Evolutionary conservation across 768 basidiomycete genomes (phyloP).

Genomic region (Lentinus brumalis): DNA sequence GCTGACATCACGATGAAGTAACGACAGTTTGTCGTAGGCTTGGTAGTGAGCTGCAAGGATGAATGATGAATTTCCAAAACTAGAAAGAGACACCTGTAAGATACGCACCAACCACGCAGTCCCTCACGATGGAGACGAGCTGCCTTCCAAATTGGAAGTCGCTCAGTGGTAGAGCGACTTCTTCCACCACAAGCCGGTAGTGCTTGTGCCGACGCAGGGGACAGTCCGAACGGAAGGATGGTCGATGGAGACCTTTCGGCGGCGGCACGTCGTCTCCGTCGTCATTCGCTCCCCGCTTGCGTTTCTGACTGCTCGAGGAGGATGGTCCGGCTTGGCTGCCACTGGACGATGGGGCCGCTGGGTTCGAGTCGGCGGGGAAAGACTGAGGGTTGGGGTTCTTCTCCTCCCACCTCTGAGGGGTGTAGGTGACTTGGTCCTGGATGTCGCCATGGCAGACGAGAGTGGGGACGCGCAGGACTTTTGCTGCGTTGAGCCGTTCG

Average conservation of each 20-base stretch:
- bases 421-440: neutral
- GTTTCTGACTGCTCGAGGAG: neutral
- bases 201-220: neutral
- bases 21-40: neutral
- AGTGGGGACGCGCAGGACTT: neutral
- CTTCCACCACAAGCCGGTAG: slow-evolving; percentile 2
- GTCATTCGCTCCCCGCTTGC: neutral
- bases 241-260: neutral
- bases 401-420: neutral
- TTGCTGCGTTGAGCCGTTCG: neutral
- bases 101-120: neutral
- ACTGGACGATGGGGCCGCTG: too few relatives aligned
- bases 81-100: too few relatives aligned
- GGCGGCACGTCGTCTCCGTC: neutral
- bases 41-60: neutral
- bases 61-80: neutral
- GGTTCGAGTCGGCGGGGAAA: neutral
- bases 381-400: neutral
- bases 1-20: slow-evolving; percentile 1
- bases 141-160: neutral
- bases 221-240: neutral
- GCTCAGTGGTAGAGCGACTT: neutral
- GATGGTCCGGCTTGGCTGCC: neutral
- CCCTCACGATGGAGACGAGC: neutral
- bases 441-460: slow-evolving; percentile 14